Conservation (phyloP, 345 rosid species). For the Acer campestre region DNA sequence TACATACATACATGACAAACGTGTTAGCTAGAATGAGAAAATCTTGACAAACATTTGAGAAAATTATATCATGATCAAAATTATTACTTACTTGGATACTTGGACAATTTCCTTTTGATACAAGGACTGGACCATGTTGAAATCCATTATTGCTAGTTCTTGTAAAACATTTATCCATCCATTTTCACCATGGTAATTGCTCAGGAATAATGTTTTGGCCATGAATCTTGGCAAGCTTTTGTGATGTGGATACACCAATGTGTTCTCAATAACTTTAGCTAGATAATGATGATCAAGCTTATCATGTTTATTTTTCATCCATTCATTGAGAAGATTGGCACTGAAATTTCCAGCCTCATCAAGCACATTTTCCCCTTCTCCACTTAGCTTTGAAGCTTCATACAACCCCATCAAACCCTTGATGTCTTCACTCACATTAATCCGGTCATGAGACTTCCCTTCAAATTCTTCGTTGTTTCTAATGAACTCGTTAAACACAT, state of each 20-base stretch:
- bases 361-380: constrained; percentile 50
- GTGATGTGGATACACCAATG: constrained; percentile 42
- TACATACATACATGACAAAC: background rate
- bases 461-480: constrained; percentile 16
- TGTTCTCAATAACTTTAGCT: constrained; percentile 20
- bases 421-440: constrained; percentile 23
- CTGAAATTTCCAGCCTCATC: constrained; percentile 37
- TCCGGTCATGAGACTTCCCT: constrained; percentile 22
- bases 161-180: constrained; percentile 35
- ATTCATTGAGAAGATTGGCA: constrained; percentile 24
- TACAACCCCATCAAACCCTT: constrained; percentile 42
- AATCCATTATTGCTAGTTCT: constrained; percentile 41
- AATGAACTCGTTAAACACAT: constrained; percentile 29
- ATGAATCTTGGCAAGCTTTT: constrained; percentile 39
- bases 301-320: background rate
- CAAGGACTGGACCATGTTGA: constrained; percentile 31
- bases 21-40: background rate
- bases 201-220: constrained; percentile 23
- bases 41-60: too few relatives aligned
- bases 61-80: background rate
- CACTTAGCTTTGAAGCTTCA: constrained; percentile 58
- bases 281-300: constrained; percentile 9
- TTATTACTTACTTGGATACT: constrained; percentile 29
- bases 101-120: constrained; percentile 37
- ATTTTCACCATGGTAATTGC: constrained; percentile 11